Percentiles rank a stretch among this genome's conserved stretches.
phyloP scores from a whole-genome alignment of 176 grass and related monocot genomes.

The Carex littledalei region DNA sequence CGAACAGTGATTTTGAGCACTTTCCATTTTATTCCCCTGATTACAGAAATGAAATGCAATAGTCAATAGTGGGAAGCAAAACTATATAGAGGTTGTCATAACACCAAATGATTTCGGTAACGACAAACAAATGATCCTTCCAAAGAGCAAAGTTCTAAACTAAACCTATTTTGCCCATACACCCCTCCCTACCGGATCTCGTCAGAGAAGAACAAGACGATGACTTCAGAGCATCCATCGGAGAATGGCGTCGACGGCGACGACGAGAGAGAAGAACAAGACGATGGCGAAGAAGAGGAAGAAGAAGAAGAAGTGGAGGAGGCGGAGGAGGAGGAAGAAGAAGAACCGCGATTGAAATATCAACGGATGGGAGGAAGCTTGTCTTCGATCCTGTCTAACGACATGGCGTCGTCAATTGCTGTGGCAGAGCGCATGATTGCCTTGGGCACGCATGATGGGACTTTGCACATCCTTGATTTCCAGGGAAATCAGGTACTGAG shows the following conservation, averaged over 20 bases:
- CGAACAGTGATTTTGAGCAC: background rate
- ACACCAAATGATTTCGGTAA: slow-evolving; percentile 9
- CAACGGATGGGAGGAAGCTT: slow-evolving; percentile 86
- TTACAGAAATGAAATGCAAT: background rate
- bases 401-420: slow-evolving; percentile 67
- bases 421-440: slow-evolving; percentile 90
- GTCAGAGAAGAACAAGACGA: background rate
- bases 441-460: slow-evolving; percentile 81
- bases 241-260: slow-evolving; percentile 56
- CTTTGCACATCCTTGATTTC: slow-evolving; percentile 96
- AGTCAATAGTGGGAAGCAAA: background rate
- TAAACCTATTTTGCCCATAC: no score
- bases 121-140: slow-evolving; percentile 10
- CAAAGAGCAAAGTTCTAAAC: background rate
- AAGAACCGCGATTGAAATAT: slow-evolving; percentile 95
- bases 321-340: slow-evolving; percentile 39
- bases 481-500: slow-evolving; percentile 81
- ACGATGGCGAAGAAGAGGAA: slow-evolving; percentile 31
- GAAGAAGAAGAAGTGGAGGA: slow-evolving; percentile 22
- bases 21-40: background rate
- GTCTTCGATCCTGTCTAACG: slow-evolving; percentile 64
- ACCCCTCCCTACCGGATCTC: background rate
- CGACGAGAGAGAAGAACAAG: slow-evolving; percentile 44
- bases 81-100: background rate
- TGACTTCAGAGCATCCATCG: slow-evolving; percentile 41